Percentiles rank a stretch among this genome's conserved stretches.
These are phyloP conservation scores for Phlebiopsis gigantea DNA, from an alignment of 768 basidiomycete species.

Conservation along the genomic window DNA sequence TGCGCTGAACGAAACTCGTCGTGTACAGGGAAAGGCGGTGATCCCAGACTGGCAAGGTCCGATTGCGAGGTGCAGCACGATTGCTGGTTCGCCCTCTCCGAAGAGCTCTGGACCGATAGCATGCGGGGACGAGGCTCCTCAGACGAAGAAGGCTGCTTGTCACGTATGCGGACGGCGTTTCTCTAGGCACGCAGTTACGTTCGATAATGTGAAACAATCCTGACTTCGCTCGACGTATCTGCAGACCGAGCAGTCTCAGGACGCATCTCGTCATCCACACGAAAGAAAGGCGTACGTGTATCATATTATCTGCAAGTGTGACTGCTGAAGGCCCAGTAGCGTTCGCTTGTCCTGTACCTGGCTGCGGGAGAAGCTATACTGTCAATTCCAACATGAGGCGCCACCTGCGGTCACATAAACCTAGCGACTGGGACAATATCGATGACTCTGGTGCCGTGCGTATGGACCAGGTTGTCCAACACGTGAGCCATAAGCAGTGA, in stretches of 20 bases:
- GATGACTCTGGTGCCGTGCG: too few relatives aligned
- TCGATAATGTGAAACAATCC: not conserved
- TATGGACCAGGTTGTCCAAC: too few relatives aligned
- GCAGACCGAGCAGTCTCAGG: not conserved
- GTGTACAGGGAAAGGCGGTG: too few relatives aligned
- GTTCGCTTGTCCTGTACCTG: not conserved
- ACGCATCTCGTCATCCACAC: not conserved
- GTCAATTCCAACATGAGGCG: not conserved
- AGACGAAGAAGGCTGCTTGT: not conserved
- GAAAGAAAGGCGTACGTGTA: not conserved
- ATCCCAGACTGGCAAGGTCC: too few relatives aligned
- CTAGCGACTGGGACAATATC: too few relatives aligned
- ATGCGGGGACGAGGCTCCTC: too few relatives aligned
- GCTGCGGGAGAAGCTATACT: not conserved
- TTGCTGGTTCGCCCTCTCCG: not conserved
- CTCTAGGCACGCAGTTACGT: not conserved
- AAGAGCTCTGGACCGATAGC: too few relatives aligned
- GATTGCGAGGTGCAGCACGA: not conserved
- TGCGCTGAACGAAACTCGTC: too few relatives aligned
- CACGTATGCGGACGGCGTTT: not conserved
- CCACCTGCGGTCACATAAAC: slow-evolving; percentile 2
- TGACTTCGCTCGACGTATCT: not conserved
- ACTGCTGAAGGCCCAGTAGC: not conserved
- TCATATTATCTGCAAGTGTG: not conserved
- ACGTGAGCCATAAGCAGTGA: too few relatives aligned